Evolutionary conservation across 202 grass and related monocot genomes (phyloP).

Genomic region (Brachypodium distachyon): DNA sequence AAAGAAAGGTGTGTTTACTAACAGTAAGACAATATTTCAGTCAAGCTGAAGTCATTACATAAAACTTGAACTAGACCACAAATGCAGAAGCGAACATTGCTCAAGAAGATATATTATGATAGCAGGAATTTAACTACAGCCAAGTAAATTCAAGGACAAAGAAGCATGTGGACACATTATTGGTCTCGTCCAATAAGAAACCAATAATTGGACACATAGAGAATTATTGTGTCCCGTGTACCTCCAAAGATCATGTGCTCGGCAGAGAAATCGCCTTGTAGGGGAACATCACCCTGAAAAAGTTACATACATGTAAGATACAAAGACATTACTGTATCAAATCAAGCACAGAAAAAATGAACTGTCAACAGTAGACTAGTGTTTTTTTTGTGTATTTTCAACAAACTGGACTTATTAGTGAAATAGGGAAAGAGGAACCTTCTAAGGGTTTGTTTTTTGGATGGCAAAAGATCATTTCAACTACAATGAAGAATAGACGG

Average conservation of each 20-base stretch:
- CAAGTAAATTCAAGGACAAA: not conserved
- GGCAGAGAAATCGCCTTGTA: conserved; percentile 92
- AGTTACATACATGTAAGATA: conserved; percentile 2
- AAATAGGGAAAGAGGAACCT: not conserved
- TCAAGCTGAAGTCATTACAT: not conserved
- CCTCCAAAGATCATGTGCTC: conserved; percentile 99
- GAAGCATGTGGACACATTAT: not conserved
- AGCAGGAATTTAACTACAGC: not conserved
- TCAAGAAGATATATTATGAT: not conserved
- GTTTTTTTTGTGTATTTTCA: not conserved
- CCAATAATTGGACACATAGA: not conserved
- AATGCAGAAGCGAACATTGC: conserved; percentile 3
- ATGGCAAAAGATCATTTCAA: not conserved
- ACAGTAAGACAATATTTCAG: too few relatives aligned
- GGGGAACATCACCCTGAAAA: conserved; percentile 75
- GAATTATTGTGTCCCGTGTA: conserved; percentile 8
- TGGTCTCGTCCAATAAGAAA: not conserved
- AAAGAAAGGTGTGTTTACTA: conserved; percentile 17
- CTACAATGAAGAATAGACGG: not conserved
- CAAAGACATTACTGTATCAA: not conserved
- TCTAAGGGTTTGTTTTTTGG: not conserved
- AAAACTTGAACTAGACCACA: not conserved
- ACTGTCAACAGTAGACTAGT: not conserved
- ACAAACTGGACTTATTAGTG: not conserved
- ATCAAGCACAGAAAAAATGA: not conserved